Conservation (phyloP, 1,139 yeast species). For the Scheffersomyces illinoinensis region DNA sequence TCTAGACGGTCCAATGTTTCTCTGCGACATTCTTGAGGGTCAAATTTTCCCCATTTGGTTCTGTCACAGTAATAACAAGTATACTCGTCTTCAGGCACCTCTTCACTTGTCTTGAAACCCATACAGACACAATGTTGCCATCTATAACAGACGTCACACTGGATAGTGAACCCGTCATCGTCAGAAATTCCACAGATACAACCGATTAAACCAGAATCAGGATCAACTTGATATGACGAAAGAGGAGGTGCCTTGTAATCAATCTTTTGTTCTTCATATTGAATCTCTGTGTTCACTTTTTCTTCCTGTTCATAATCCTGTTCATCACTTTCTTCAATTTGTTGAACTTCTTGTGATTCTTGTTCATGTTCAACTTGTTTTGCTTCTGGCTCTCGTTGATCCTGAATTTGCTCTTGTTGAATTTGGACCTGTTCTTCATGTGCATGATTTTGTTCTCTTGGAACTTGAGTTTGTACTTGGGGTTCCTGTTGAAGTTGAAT, state of each 20-base stretch:
- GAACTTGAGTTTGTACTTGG: background rate
- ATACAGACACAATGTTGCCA: slow-evolving; percentile 96
- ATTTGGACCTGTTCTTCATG: background rate
- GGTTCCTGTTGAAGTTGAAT: background rate
- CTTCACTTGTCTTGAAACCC: slow-evolving; percentile 68
- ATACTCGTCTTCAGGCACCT: slow-evolving; percentile 79
- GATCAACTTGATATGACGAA: slow-evolving; percentile 59
- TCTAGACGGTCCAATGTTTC: slow-evolving; percentile 38
- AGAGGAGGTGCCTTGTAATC: slow-evolving; percentile 30
- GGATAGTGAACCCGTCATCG: slow-evolving; percentile 94
- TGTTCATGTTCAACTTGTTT: background rate
- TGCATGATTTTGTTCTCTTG: background rate
- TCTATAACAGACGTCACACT: slow-evolving; percentile 86
- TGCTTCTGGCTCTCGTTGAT: too few relatives aligned
- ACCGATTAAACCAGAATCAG: slow-evolving; percentile 83
- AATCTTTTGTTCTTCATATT: background rate
- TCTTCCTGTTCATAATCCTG: slow-evolving; percentile 1
- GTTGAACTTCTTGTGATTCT: background rate
- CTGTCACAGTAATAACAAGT: slow-evolving; percentile 79
- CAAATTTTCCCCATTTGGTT: slow-evolving; percentile 49
- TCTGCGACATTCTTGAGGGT: slow-evolving; percentile 39
- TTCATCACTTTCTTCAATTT: slow-evolving; percentile 3
- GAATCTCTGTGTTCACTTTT: background rate
- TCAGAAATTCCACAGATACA: slow-evolving; percentile 88
- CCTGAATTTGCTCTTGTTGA: background rate